These are phyloP conservation scores for Raffaelea albimanens DNA, from an alignment of 2,329 filamentous ascomycete genomes.

Conservation along the genomic window DNA sequence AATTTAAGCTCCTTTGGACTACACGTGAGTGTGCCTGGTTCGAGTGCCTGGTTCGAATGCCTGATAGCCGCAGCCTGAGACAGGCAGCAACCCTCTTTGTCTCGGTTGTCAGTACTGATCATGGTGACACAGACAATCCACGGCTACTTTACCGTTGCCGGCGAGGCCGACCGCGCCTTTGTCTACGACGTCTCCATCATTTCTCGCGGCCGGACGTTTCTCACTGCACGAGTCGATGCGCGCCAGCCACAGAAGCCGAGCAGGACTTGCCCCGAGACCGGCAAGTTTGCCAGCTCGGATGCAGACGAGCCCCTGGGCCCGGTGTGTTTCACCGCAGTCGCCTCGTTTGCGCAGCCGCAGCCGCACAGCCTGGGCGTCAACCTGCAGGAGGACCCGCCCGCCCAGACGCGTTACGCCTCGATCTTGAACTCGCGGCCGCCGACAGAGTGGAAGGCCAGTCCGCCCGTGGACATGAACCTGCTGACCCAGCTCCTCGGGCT, in stretches of 20 bases:
- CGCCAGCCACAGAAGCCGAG: conserved; percentile 35
- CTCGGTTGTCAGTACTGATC: too few relatives aligned
- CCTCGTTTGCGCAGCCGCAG: conserved; percentile 39
- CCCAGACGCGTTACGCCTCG: conserved; percentile 31
- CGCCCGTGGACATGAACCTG: conserved; percentile 35
- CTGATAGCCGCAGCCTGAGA: too few relatives aligned
- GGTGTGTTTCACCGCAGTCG: conserved; percentile 40
- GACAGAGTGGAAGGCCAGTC: conserved; percentile 33
- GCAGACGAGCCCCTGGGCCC: conserved; percentile 26
- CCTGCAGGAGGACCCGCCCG: conserved; percentile 28
- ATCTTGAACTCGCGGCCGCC: conserved; percentile 29
- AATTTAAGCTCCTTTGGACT: conserved; percentile 14
- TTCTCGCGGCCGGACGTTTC: conserved; percentile 36
- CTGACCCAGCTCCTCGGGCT: conserved; percentile 26
- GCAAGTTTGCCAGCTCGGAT: conserved; percentile 27
- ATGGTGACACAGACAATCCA: conserved; percentile 36
- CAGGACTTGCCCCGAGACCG: conserved; percentile 3
- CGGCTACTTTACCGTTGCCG: conserved; percentile 43
- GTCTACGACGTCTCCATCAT: conserved; percentile 39
- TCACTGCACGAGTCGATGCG: conserved; percentile 38
- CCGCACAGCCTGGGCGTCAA: conserved; percentile 24
- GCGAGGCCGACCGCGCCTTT: conserved; percentile 39
- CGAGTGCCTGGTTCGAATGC: too few relatives aligned
- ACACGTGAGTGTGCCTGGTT: conserved; percentile 32
- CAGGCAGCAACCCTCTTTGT: too few relatives aligned